Percentiles rank a stretch among this genome's conserved stretches.
Evolutionary conservation across 768 basidiomycete species (phyloP).

Genomic region (Exsudoporus frostii): DNA sequence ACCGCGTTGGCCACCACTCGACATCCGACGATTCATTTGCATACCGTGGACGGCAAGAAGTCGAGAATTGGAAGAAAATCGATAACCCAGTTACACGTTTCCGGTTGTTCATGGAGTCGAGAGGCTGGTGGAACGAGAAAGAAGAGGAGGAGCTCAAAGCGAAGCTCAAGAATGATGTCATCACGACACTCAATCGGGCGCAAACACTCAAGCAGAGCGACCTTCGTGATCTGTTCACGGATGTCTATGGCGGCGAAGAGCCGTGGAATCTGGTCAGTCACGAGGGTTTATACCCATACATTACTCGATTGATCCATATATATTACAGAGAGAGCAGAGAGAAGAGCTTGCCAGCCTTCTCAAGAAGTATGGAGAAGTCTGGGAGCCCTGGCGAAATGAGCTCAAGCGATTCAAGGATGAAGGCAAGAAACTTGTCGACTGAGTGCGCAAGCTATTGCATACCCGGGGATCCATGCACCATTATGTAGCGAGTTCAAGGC

Average conservation of each 20-base stretch:
- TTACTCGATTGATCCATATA: neutral
- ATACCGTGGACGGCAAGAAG: slow-evolving; percentile 85
- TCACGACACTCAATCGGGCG: slow-evolving; percentile 74
- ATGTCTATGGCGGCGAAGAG: slow-evolving; percentile 83
- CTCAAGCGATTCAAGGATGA: slow-evolving; percentile 70
- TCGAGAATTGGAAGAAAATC: slow-evolving; percentile 87
- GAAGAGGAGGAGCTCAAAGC: slow-evolving; percentile 73
- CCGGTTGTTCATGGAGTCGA: slow-evolving; percentile 78
- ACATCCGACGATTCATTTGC: slow-evolving; percentile 96
- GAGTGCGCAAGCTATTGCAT: slow-evolving; percentile 2
- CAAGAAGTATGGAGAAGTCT: slow-evolving; percentile 81
- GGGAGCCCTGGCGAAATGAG: slow-evolving; percentile 85
- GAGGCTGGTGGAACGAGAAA: slow-evolving; percentile 78
- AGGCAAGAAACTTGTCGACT: slow-evolving; percentile 55
- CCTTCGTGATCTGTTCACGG: slow-evolving; percentile 79
- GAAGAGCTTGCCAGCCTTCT: slow-evolving; percentile 71
- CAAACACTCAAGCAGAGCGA: slow-evolving; percentile 67
- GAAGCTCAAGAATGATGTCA: slow-evolving; percentile 66
- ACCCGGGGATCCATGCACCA: neutral
- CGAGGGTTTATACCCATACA: neutral
- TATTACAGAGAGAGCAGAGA: slow-evolving; percentile 71
- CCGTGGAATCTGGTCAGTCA: slow-evolving; percentile 78
- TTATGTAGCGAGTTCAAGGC: neutral
- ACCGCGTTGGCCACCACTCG: slow-evolving; percentile 92
- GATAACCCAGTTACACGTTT: slow-evolving; percentile 87